phyloP scores from a whole-genome alignment of 768 basidiomycete genomes.

The Suillus weaverae region DNA sequence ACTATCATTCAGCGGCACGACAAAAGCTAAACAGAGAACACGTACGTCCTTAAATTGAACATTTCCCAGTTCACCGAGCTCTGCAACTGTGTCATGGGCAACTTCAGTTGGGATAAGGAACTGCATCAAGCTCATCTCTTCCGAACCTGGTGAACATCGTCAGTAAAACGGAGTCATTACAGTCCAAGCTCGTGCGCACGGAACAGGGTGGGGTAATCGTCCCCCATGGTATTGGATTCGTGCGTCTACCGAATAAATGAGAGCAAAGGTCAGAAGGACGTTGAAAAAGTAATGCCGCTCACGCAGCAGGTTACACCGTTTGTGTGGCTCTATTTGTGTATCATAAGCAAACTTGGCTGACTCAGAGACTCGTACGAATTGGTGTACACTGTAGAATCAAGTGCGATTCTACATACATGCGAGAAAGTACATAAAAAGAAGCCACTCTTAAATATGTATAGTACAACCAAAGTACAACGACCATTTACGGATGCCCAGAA shows the following conservation, averaged over 20 bases:
- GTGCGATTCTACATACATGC: not conserved
- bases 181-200: slow-evolving; percentile 43
- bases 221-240: slow-evolving; percentile 49
- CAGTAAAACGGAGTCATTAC: slow-evolving; percentile 4
- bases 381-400: too few relatives aligned
- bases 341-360: not conserved
- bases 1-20: slow-evolving; percentile 9
- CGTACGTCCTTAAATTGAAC: slow-evolving; percentile 97
- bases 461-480: not conserved
- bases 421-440: not conserved
- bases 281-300: not conserved
- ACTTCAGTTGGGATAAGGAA: slow-evolving; percentile 97
- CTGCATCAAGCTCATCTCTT: slow-evolving; percentile 97
- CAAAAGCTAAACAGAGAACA: slow-evolving; percentile 9
- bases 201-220: slow-evolving; percentile 82
- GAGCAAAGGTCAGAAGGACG: not conserved
- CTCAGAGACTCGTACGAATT: too few relatives aligned
- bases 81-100: slow-evolving; percentile 93
- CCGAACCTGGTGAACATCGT: slow-evolving; percentile 66
- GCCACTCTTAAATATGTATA: not conserved
- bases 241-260: not conserved
- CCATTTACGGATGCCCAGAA: not conserved
- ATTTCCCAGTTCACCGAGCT: slow-evolving; percentile 92
- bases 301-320: not conserved
- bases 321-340: not conserved